These are phyloP conservation scores for Xylariaceae sp. DNA, from an alignment of 2,329 filamentous ascomycete species.

Conservation along the genomic window DNA sequence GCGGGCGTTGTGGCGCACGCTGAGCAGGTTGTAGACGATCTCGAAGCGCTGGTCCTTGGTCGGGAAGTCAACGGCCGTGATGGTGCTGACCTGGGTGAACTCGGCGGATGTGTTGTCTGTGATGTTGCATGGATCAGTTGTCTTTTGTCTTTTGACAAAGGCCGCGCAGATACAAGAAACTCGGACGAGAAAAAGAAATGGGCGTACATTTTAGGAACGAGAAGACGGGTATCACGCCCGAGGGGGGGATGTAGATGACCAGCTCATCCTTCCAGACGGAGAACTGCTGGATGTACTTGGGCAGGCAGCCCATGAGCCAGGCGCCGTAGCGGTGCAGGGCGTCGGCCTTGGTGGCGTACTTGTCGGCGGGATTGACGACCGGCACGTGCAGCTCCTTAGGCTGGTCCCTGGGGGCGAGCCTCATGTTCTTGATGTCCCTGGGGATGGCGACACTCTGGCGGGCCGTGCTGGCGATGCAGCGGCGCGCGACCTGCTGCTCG, in stretches of 20 bases:
- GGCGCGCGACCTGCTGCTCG: slow-evolving; percentile 37
- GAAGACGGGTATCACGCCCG: slow-evolving; percentile 86
- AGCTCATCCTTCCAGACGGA: slow-evolving; percentile 99
- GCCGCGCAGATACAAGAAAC: background rate
- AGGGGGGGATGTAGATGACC: slow-evolving; percentile 83
- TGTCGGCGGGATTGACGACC: slow-evolving; percentile 87
- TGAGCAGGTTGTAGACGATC: slow-evolving; percentile 95
- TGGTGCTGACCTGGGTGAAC: slow-evolving; percentile 86
- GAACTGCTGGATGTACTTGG: slow-evolving; percentile 98
- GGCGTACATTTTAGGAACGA: slow-evolving; percentile 75
- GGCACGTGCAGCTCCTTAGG: slow-evolving; percentile 66
- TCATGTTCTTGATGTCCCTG: slow-evolving; percentile 61
- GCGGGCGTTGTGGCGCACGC: slow-evolving; percentile 90
- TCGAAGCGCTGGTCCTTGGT: slow-evolving; percentile 95
- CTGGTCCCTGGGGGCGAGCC: slow-evolving; percentile 54
- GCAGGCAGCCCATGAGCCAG: slow-evolving; percentile 93
- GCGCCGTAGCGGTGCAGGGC: slow-evolving; percentile 90
- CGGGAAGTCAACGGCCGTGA: slow-evolving; percentile 93
- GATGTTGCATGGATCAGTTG: slow-evolving; percentile 13
- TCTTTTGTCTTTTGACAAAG: background rate
- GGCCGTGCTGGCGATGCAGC: slow-evolving; percentile 48
- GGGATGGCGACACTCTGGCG: slow-evolving; percentile 49
- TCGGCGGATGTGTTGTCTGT: slow-evolving; percentile 92
- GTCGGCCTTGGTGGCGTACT: slow-evolving; percentile 81
- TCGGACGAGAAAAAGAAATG: background rate